Evolutionary conservation across 768 basidiomycete genomes (phyloP), one percentile per base, ranked within the genome.

Genomic region (Pleurotus giganteus): DNA sequence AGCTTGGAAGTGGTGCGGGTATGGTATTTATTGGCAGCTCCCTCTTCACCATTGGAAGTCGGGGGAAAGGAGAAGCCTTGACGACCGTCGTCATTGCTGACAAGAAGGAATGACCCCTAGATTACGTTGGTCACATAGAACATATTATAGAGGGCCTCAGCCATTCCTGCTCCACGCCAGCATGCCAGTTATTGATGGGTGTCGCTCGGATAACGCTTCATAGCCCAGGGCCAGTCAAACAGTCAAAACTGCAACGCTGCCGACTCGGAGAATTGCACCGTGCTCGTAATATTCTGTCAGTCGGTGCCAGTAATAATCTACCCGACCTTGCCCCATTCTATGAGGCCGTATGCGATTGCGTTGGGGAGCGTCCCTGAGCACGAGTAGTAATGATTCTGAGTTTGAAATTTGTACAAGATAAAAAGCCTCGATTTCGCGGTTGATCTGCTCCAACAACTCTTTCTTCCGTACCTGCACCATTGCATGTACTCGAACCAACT

Each of bases 401-500:
- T 41, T 41, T 41, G 39, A 41, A 41, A 41, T 12, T 2, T 7
- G 2, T 13, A 32, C 12, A 17, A 41, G 39, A 7, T 41, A 15
- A 12, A 41, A 41, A 41, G 39, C 13, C 39, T 17, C 39, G 19
- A n/a, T 41, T 41, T 41, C 19, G 19, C 19, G 32, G n/a, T 9
- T 28, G 27, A n/a, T 27, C 28, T 9, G n/a, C 23, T 49, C 11
- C 47, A 34, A 17, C 21, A 39, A 13, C 17, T 28, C n/a, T 15
- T n/a, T n/a, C 31, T 56, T 34, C 67, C 67, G 71, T 70, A 62
- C 69, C 71, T 76, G 70, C 75, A 74, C 65, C 67, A 63, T 78
- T 91, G 88, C 83, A 94, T 94, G 93, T 96, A 87, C 90, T 91
- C 89, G 61, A 94, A 95, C 89, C 86, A 88, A 71, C 88, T 94